Evolutionary conservation across 2,329 filamentous ascomycete genomes (phyloP).

Genomic region (Colletotrichum sp.): DNA sequence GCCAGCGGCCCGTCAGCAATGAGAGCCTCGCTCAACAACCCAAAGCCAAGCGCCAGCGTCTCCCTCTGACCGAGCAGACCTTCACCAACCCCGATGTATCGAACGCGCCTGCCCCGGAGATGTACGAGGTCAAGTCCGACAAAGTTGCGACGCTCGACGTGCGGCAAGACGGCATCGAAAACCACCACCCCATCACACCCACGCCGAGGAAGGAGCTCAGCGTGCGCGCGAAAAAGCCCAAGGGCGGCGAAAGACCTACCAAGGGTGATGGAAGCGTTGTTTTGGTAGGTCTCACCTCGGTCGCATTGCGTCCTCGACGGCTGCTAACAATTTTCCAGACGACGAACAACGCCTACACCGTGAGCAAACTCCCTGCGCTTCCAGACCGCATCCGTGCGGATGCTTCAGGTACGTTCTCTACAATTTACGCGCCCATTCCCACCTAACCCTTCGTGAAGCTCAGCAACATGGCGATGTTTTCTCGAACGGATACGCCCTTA

Average conservation of each 20-base stretch:
- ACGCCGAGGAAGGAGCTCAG: slow-evolving; percentile 58
- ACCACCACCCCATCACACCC: slow-evolving; percentile 31
- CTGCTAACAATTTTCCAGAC: slow-evolving; percentile 59
- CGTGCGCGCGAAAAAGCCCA: slow-evolving; percentile 67
- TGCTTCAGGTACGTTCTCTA: slow-evolving; percentile 62
- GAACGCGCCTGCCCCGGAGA: slow-evolving; percentile 46
- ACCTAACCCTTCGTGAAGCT: slow-evolving; percentile 46
- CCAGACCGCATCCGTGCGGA: slow-evolving; percentile 77
- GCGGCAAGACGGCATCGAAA: slow-evolving; percentile 55
- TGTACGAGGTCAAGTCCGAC: slow-evolving; percentile 60
- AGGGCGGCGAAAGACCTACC: slow-evolving; percentile 64
- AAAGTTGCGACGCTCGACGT: slow-evolving; percentile 50
- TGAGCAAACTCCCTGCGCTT: slow-evolving; percentile 83
- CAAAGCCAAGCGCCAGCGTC: slow-evolving; percentile 68
- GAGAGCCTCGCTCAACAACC: slow-evolving; percentile 62
- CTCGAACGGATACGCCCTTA: slow-evolving; percentile 76
- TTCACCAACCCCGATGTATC: slow-evolving; percentile 56
- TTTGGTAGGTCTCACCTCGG: slow-evolving; percentile 56
- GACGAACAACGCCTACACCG: slow-evolving; percentile 82
- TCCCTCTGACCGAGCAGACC: slow-evolving; percentile 62
- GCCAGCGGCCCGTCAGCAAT: slow-evolving; percentile 63
- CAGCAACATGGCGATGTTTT: slow-evolving; percentile 71
- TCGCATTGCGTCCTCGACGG: neutral
- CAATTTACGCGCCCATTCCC: neutral
- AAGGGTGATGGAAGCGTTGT: slow-evolving; percentile 73